phyloP scores from a whole-genome alignment of 352 stramenopile genomes.

The Halophytophthora polymorphica region DNA sequence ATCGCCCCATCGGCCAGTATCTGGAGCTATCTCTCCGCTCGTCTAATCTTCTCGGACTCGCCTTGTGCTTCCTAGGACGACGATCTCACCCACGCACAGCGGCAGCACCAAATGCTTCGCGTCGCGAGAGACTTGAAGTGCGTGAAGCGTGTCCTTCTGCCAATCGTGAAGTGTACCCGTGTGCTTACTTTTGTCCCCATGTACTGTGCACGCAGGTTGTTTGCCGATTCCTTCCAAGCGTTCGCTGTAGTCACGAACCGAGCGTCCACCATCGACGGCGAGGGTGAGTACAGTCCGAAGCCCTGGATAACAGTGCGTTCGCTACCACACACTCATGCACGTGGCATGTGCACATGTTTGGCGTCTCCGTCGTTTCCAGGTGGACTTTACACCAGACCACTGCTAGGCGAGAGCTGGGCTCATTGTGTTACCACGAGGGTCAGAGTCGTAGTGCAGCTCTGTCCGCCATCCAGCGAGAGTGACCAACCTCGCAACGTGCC shows the following conservation, averaged over 20 bases:
- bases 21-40: background rate
- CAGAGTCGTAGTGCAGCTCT: background rate
- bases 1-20: background rate
- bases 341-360: background rate
- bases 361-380: slow-evolving; percentile 11
- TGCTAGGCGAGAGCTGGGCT: slow-evolving; percentile 64
- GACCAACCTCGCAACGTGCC: no score
- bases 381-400: slow-evolving; percentile 61
- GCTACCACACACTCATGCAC: background rate
- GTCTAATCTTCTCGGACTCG: background rate
- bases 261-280: slow-evolving; percentile 38
- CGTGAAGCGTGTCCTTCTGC: background rate
- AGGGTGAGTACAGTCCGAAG: slow-evolving; percentile 8
- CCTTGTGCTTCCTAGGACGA: slow-evolving; percentile 20
- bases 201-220: slow-evolving; percentile 28
- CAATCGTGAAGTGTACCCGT: background rate
- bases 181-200: background rate
- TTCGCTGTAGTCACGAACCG: slow-evolving; percentile 73
- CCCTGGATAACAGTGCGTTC: no score
- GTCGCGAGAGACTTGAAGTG: slow-evolving; percentile 58
- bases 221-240: slow-evolving; percentile 59
- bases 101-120: slow-evolving; percentile 46
- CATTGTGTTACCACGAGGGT: slow-evolving; percentile 70
- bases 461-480: slow-evolving; percentile 1
- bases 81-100: slow-evolving; percentile 36